phyloP scores from a whole-genome alignment of 1,139 yeast species.

The Debaryomyces robertsiae region DNA sequence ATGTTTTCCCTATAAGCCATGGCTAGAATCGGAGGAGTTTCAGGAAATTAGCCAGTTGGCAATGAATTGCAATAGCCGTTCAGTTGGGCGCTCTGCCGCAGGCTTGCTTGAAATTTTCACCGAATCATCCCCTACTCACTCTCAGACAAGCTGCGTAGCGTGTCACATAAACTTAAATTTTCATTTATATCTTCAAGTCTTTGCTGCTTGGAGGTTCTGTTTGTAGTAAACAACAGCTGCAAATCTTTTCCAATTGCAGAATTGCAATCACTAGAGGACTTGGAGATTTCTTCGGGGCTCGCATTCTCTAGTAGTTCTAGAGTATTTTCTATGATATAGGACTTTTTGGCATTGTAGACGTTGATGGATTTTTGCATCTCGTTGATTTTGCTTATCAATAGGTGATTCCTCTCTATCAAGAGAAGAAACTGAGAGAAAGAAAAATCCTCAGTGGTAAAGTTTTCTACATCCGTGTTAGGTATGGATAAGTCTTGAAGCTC shows the following conservation, averaged over 20 bases:
- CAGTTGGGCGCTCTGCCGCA: too few relatives aligned
- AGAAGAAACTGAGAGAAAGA: conserved; percentile 5
- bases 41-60: too few relatives aligned
- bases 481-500: conserved; percentile 1
- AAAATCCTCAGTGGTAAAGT: neutral
- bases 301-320: neutral
- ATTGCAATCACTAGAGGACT: neutral
- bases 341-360: conserved; percentile 6
- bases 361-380: conserved; percentile 8
- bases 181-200: conserved; percentile 2
- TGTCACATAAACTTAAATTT: neutral
- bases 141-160: conserved; percentile 1
- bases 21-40: too few relatives aligned
- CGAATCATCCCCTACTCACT: too few relatives aligned
- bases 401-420: conserved; percentile 8
- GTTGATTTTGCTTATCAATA: conserved; percentile 1
- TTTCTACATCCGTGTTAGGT: conserved; percentile 2
- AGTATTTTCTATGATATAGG: conserved; percentile 4
- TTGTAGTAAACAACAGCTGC: conserved; percentile 4
- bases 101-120: too few relatives aligned
- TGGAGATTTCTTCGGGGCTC: neutral
- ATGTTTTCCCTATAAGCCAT: too few relatives aligned
- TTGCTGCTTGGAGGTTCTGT: conserved; percentile 2
- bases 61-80: too few relatives aligned
- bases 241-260: neutral